A percentile compares a stretch with the other conserved stretches of the same genome.
Conservation (phyloP, 495 filamentous ascomycete species). For the Aspergillus ostianus region DNA sequence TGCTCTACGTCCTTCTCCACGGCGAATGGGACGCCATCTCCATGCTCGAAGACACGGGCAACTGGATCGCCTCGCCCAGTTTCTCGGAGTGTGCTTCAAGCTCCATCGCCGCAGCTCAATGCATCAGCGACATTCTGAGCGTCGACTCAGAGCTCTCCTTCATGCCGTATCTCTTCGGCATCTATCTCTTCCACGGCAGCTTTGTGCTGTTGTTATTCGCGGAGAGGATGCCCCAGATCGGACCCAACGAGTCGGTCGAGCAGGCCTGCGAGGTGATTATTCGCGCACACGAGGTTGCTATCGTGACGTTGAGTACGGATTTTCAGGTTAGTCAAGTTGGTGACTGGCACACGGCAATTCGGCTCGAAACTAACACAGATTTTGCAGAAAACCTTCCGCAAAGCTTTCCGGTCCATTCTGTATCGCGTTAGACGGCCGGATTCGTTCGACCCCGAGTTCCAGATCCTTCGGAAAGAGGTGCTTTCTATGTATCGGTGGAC, state of each 20-base stretch:
- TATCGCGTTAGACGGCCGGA: not conserved
- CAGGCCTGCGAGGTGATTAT: slow-evolving; percentile 58
- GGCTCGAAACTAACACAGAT: not conserved
- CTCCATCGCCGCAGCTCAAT: slow-evolving; percentile 22
- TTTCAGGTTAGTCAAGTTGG: slow-evolving; percentile 53
- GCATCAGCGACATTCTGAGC: slow-evolving; percentile 50
- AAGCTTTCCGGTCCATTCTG: not conserved
- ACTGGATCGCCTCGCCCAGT: slow-evolving; percentile 55
- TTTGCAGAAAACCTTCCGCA: slow-evolving; percentile 6
- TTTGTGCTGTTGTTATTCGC: slow-evolving; percentile 57
- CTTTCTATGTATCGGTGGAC: slow-evolving; percentile 1
- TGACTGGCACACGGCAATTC: slow-evolving; percentile 3
- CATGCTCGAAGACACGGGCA: slow-evolving; percentile 48
- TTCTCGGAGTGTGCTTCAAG: slow-evolving; percentile 54
- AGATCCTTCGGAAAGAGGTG: not conserved
- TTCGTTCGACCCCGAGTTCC: not conserved
- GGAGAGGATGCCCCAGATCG: slow-evolving; percentile 52
- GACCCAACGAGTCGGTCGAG: slow-evolving; percentile 50
- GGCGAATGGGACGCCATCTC: slow-evolving; percentile 61
- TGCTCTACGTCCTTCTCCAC: slow-evolving; percentile 55
- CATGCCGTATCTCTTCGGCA: slow-evolving; percentile 62
- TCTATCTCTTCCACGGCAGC: slow-evolving; percentile 59
- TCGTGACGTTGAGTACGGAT: slow-evolving; percentile 59
- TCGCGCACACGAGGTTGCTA: slow-evolving; percentile 56
- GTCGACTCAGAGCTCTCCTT: slow-evolving; percentile 58